Evolutionary conservation across 176 grass and related monocot genomes (phyloP).

Genomic region (Oryza officinalis): DNA sequence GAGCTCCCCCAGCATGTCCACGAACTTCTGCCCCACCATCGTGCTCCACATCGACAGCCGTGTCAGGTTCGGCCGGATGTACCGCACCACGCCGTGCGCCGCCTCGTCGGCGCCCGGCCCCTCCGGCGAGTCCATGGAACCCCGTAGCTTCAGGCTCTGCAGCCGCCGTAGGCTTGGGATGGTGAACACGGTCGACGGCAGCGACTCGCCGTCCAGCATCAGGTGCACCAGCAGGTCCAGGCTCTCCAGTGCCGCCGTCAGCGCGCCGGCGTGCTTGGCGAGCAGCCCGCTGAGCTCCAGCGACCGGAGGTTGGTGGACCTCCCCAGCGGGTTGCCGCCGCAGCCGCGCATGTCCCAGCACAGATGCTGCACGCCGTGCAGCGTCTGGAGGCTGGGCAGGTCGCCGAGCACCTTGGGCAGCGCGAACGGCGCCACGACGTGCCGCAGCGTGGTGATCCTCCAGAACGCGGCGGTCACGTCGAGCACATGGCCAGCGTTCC

Average conservation of each 20-base stretch:
- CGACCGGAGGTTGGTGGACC: conserved; percentile 47
- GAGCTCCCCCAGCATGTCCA: conserved; percentile 52
- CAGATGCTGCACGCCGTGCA: conserved; percentile 37
- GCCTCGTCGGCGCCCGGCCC: not conserved
- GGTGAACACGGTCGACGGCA: conserved; percentile 48
- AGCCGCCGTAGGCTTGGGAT: conserved; percentile 46
- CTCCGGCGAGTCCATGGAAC: conserved; percentile 32
- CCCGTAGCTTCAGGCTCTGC: conserved; percentile 46
- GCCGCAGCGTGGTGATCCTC: conserved; percentile 53
- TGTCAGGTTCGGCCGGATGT: conserved; percentile 49
- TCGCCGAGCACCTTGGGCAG: conserved; percentile 46
- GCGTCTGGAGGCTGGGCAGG: conserved; percentile 54
- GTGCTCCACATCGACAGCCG: conserved; percentile 45
- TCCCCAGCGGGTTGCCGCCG: conserved; percentile 26
- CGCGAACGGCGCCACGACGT: conserved; percentile 39
- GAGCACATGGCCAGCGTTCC: conserved; percentile 2
- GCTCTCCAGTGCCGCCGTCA: conserved; percentile 37
- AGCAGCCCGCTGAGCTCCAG: conserved; percentile 42
- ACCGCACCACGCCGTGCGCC: not conserved
- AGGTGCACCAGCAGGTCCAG: conserved; percentile 56
- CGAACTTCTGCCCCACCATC: conserved; percentile 45
- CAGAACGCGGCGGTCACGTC: conserved; percentile 51
- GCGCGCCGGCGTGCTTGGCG: conserved; percentile 20
- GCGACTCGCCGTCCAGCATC: conserved; percentile 30
- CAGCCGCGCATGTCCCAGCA: conserved; percentile 25